Conservation (phyloP, 1,284 basidiomycete genomes). For the Austropuccinia psidii region DNA sequence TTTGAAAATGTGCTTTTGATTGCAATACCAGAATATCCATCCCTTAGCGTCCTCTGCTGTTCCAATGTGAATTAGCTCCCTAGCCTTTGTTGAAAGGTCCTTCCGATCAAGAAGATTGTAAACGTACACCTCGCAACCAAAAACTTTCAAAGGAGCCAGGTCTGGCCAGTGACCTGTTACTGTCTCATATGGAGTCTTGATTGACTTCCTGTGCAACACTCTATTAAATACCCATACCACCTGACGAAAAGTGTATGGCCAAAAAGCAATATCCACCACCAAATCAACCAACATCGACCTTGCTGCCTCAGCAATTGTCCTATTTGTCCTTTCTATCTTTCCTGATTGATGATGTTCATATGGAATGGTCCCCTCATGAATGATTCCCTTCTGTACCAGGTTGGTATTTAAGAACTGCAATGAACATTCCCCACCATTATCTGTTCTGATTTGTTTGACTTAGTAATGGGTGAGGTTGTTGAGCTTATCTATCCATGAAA, state of each 20-base stretch:
- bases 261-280: neutral
- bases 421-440: no score
- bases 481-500: no score
- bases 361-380: neutral
- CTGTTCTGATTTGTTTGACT: no score
- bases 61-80: neutral
- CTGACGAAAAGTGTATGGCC: neutral
- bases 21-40: neutral
- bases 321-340: neutral
- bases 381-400: neutral
- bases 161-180: neutral
- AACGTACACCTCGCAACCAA: neutral
- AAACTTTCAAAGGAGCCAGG: neutral
- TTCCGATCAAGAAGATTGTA: neutral
- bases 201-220: neutral
- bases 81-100: neutral
- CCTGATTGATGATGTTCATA: conserved; percentile 13
- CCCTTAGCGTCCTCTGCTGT: neutral
- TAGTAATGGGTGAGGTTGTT: no score
- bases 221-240: neutral
- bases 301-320: no score
- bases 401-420: no score
- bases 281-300: neutral
- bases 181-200: neutral
- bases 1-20: neutral